Evolutionary conservation across 352 stramenopile genomes (phyloP).

Genomic region (Phytophthora parvispora): DNA sequence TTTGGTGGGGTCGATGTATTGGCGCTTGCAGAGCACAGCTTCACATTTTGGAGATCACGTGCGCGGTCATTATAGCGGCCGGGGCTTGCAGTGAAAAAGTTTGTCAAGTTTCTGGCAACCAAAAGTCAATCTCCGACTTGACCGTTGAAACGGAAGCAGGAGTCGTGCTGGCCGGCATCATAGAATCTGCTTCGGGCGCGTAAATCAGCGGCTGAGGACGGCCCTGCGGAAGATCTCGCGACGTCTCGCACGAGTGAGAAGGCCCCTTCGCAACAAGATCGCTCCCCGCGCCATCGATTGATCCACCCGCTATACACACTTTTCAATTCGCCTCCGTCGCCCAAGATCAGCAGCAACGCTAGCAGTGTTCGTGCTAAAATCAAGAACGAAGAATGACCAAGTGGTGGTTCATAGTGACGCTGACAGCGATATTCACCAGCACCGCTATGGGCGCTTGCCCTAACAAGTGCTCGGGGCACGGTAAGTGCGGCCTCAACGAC

Average conservation of each 20-base stretch:
- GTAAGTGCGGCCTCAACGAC: too few relatives aligned
- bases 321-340: neutral
- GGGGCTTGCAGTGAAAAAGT: too few relatives aligned
- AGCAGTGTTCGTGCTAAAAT: neutral
- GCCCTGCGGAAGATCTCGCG: neutral
- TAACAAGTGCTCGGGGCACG: too few relatives aligned
- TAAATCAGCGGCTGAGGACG: neutral
- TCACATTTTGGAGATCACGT: too few relatives aligned
- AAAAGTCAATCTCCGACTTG: neutral
- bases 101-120: neutral
- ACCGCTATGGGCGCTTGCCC: too few relatives aligned
- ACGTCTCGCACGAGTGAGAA: neutral
- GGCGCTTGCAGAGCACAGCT: too few relatives aligned
- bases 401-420: too few relatives aligned
- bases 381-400: conserved; percentile 21
- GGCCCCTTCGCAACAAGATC: neutral
- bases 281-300: neutral
- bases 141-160: neutral
- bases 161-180: neutral
- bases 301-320: neutral
- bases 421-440: too few relatives aligned
- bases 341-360: neutral
- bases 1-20: too few relatives aligned
- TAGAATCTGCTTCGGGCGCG: neutral
- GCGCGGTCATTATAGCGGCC: too few relatives aligned